These are phyloP conservation scores for Aphanocladium album DNA, from an alignment of 2,329 filamentous ascomycete species.

Conservation along the genomic window DNA sequence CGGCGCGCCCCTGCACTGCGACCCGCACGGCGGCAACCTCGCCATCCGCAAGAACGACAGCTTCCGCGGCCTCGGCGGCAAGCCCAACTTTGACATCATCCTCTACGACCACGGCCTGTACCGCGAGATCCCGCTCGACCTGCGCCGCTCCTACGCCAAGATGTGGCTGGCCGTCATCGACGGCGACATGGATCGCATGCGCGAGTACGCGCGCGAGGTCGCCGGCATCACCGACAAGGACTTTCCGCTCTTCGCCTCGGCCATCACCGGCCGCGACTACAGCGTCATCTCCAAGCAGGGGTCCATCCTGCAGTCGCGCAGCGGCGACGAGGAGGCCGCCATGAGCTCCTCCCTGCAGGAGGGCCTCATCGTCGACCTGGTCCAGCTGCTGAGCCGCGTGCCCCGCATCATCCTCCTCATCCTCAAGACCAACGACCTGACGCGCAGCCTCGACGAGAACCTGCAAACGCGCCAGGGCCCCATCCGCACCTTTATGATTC, in stretches of 20 bases:
- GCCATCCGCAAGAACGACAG: slow-evolving; percentile 74
- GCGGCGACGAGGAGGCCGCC: slow-evolving; percentile 73
- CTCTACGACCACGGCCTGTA: slow-evolving; percentile 97
- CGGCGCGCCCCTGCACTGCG: slow-evolving; percentile 86
- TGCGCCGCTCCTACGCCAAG: slow-evolving; percentile 87
- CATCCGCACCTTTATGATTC: slow-evolving; percentile 61
- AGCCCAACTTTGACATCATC: slow-evolving; percentile 86
- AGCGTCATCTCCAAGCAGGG: slow-evolving; percentile 62
- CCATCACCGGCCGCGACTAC: slow-evolving; percentile 93
- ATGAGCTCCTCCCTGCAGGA: slow-evolving; percentile 82
- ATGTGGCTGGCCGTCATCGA: slow-evolving; percentile 97
- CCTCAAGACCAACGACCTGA: slow-evolving; percentile 96
- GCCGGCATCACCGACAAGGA: slow-evolving; percentile 84
- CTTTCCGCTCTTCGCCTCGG: slow-evolving; percentile 91
- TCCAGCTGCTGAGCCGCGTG: slow-evolving; percentile 81
- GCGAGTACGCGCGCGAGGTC: slow-evolving; percentile 80
- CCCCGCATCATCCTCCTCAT: slow-evolving; percentile 91
- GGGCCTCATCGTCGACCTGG: slow-evolving; percentile 80
- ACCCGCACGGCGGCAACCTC: slow-evolving; percentile 94
- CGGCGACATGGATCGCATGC: slow-evolving; percentile 79
- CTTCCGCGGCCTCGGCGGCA: slow-evolving; percentile 43
- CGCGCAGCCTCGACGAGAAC: slow-evolving; percentile 87
- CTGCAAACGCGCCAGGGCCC: slow-evolving; percentile 68
- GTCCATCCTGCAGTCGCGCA: slow-evolving; percentile 55
- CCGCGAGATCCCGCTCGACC: slow-evolving; percentile 74